Evolutionary conservation across 1,284 basidiomycete species (phyloP).

Genomic region (Neolentinus lepideus): DNA sequence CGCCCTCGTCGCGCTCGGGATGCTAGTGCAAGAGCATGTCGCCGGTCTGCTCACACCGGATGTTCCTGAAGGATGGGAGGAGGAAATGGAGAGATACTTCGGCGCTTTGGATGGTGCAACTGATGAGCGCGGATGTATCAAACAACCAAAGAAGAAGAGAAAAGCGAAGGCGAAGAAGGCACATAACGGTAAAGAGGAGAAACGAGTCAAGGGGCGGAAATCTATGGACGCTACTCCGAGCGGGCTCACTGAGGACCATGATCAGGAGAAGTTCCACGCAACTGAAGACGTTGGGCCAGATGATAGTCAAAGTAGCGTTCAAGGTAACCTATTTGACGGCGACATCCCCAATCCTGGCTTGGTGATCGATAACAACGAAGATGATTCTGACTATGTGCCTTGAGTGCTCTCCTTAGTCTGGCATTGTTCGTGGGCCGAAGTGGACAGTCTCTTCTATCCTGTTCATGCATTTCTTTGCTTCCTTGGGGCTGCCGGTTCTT

Average conservation of each 20-base stretch:
- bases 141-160: not conserved
- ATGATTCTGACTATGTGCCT: not conserved
- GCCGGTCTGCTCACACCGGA: not conserved
- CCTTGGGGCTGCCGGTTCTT: too few species aligned
- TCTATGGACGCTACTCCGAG: not conserved
- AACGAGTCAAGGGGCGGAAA: not conserved
- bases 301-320: too few species aligned
- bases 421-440: too few species aligned
- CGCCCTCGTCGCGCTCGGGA: not conserved
- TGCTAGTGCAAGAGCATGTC: not conserved
- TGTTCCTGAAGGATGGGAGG: not conserved
- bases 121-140: not conserved
- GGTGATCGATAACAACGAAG: not conserved
- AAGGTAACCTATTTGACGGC: not conserved
- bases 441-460: too few species aligned
- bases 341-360: not conserved
- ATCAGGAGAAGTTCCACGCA: not conserved
- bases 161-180: not conserved
- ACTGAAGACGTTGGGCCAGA: too few species aligned
- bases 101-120: not conserved
- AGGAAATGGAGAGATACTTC: not conserved
- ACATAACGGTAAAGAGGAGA: not conserved
- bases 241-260: not conserved
- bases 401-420: not conserved
- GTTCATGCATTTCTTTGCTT: too few species aligned